Evolutionary conservation across 2,329 filamentous ascomycete genomes (phyloP).

Genomic region (Cytospora mali): DNA sequence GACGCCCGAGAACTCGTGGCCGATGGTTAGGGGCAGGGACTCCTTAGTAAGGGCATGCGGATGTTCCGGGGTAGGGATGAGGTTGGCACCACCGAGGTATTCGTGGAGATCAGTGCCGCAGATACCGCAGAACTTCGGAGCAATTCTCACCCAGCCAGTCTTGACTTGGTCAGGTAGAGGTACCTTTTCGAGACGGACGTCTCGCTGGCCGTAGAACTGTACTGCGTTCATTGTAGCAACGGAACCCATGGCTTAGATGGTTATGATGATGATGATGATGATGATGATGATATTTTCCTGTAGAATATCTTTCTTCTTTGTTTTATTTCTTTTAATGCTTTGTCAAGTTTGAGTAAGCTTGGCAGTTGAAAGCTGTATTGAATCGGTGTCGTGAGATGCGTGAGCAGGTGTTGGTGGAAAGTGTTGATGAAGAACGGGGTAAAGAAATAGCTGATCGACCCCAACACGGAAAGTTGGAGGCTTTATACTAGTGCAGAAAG

Average conservation of each 20-base stretch:
- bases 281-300: not conserved
- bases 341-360: too few species aligned
- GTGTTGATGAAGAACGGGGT: not conserved
- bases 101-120: slow-evolving; percentile 41
- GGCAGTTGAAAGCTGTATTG: too few species aligned
- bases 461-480: not conserved
- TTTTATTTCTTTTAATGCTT: too few species aligned
- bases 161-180: slow-evolving; percentile 21
- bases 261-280: not conserved
- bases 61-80: slow-evolving; percentile 36
- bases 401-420: too few species aligned
- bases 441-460: not conserved
- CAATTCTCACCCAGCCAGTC: slow-evolving; percentile 32
- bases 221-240: slow-evolving; percentile 26
- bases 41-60: slow-evolving; percentile 61
- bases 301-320: too few species aligned
- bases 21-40: slow-evolving; percentile 58
- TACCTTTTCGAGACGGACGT: slow-evolving; percentile 27
- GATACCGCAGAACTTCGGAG: slow-evolving; percentile 39
- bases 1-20: slow-evolving; percentile 65
- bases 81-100: slow-evolving; percentile 36
- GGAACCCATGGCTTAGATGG: slow-evolving; percentile 2
- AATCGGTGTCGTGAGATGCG: not conserved
- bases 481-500: slow-evolving; percentile 13
- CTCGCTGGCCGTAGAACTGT: slow-evolving; percentile 26